Evolutionary conservation across 352 stramenopile genomes (phyloP).

Genomic region (Globisporangium alternatum): DNA sequence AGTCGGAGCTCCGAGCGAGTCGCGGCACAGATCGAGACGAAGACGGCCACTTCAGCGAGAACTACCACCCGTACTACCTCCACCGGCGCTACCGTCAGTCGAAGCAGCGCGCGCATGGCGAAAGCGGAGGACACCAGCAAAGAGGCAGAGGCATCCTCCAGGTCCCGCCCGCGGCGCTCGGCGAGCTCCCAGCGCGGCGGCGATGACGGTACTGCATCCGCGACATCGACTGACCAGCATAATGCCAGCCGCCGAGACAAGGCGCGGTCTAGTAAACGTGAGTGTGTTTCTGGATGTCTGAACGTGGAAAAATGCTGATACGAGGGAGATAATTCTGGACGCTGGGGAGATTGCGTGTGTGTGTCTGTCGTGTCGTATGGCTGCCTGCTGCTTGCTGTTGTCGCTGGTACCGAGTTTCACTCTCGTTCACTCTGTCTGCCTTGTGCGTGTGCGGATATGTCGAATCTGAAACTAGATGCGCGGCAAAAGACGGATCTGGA

Average conservation of each 20-base stretch:
- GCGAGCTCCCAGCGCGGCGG: neutral
- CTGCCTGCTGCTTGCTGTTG: neutral
- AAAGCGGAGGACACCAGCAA: slow-evolving; percentile 1
- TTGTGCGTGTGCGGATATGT: neutral
- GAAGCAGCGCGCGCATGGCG: neutral
- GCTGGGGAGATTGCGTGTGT: neutral
- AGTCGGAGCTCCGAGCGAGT: neutral
- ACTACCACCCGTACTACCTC: neutral
- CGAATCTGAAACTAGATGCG: neutral
- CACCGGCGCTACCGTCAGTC: neutral
- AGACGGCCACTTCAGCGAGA: neutral
- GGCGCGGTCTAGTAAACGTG: slow-evolving; percentile 8
- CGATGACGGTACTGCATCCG: neutral
- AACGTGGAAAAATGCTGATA: neutral
- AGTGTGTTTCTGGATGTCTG: neutral
- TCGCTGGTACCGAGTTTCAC: neutral
- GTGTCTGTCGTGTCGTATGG: neutral
- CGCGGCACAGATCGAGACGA: neutral
- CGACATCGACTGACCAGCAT: neutral
- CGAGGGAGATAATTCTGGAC: neutral
- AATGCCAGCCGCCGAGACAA: neutral
- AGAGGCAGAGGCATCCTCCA: neutral
- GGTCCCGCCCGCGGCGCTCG: neutral
- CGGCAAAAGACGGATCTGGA: slow-evolving; percentile 1
- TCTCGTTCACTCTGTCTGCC: neutral